Evolutionary conservation across 2,329 filamentous ascomycete species (phyloP).

Genomic region (Alternaria arbusti): DNA sequence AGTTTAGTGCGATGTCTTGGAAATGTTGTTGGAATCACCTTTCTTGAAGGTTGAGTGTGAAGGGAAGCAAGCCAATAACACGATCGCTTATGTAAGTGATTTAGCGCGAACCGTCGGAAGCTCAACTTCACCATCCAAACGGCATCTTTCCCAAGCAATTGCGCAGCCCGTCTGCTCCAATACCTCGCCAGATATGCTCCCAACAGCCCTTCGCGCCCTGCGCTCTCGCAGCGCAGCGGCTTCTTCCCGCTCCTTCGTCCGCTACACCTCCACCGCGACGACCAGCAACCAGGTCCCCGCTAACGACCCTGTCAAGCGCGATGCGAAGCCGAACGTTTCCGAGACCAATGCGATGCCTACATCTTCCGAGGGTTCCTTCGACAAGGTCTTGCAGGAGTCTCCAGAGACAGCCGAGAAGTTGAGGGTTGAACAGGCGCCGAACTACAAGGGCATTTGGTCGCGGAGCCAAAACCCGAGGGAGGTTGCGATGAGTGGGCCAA

Average conservation of each 20-base stretch:
- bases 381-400: conserved; percentile 62
- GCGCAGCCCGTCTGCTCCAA: conserved; percentile 24
- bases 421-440: conserved; percentile 79
- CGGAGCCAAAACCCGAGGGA: conserved; percentile 81
- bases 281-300: conserved; percentile 69
- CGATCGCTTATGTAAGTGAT: conserved; percentile 12
- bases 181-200: conserved; percentile 29
- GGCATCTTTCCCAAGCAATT: conserved; percentile 14
- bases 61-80: conserved; percentile 2
- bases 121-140: conserved; percentile 19
- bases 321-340: conserved; percentile 60
- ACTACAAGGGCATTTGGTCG: conserved; percentile 82
- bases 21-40: background rate
- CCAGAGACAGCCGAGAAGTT: conserved; percentile 60
- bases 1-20: background rate
- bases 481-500: conserved; percentile 87
- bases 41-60: background rate
- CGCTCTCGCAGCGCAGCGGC: conserved; percentile 31
- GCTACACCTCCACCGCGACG: conserved; percentile 31
- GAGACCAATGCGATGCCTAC: conserved; percentile 66
- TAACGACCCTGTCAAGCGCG: conserved; percentile 65
- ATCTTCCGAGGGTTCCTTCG: conserved; percentile 57
- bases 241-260: conserved; percentile 29
- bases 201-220: conserved; percentile 36
- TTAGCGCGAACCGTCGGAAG: conserved; percentile 19